Evolutionary conservation across 2,329 filamentous ascomycete species (phyloP), one percentile per base, ranked within the genome.

Genomic region (Phaeosphaeria sp.): DNA sequence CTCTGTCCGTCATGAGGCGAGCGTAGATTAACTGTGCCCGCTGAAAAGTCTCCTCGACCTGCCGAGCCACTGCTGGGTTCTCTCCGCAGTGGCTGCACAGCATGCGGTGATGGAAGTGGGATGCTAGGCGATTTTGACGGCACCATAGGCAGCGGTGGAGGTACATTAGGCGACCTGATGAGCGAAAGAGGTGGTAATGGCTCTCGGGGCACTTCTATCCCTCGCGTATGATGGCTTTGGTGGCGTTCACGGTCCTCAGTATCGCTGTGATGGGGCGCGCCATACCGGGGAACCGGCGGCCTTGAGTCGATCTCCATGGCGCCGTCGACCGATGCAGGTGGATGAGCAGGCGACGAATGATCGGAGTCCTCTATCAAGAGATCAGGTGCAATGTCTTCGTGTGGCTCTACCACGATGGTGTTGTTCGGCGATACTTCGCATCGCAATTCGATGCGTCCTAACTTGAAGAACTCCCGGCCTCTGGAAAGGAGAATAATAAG

Each of bases 381-480:
- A 42, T 68, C 64, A 54, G 65, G 61, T 18, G 63, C 63, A 53
- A 56, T 36, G 53, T 67, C 63, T 55, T 73, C 58, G 6, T 59
- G 61, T 25, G 74, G 71, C 21, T 74, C 69, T 60, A 76, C 68
- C 36, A 65, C 56, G 42, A 65, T 61, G 36, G 55, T 64, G 18
- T 65, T 63, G 36, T 56, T 57, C 49, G 64, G 61, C n/a, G 65
- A 60, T 46, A 54, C 39, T 49, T 77, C 67, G 69, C 73, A 77
- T 74, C 66, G 71, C 69, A 79, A 60, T 55, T 76, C 65, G 61
- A 79, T 75, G 58, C 69, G 69, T 49, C 72, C 60, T n/a, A 79
- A 63, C 56, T 78, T 78, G 65, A 77, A 78, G 52, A 79, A 72
- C 40, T 78, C 72, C 50, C 76, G 72, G 53, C 63, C 66, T 47